A percentile compares a stretch with the other conserved stretches of the same genome.
Conservation (phyloP, 768 basidiomycete species). For the Tephrocybe sp. region DNA sequence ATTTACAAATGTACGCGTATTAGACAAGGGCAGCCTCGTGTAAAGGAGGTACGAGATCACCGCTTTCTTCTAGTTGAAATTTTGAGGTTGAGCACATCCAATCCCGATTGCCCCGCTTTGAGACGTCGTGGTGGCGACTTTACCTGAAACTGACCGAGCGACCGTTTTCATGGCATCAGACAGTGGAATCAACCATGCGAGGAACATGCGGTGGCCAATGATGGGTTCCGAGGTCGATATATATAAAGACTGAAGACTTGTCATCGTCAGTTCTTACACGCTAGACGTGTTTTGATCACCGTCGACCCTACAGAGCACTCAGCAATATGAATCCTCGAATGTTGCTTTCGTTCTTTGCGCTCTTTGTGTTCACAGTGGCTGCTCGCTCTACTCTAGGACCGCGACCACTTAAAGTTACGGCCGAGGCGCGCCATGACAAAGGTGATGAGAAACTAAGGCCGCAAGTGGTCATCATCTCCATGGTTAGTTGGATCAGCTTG, state of each 20-base stretch:
- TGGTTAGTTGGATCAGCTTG: neutral
- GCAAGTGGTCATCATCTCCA: constrained; percentile 8
- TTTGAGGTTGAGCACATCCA: neutral
- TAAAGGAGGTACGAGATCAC: neutral
- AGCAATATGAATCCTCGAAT: neutral
- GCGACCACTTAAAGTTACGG: neutral
- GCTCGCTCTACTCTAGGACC: neutral
- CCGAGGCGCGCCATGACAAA: neutral
- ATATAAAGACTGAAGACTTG: neutral
- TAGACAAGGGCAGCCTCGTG: neutral
- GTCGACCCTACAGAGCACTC: too few species aligned
- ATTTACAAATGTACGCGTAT: neutral
- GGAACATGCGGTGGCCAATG: neutral
- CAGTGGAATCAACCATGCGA: neutral
- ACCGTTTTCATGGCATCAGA: neutral
- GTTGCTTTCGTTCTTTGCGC: neutral
- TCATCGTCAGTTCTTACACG: too few species aligned
- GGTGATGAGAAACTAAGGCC: constrained; percentile 1
- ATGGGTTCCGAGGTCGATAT: neutral
- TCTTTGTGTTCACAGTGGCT: neutral
- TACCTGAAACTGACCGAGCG: neutral
- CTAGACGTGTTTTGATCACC: too few species aligned
- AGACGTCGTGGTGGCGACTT: neutral
- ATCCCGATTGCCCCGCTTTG: neutral
- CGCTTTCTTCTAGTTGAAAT: neutral